Evolutionary conservation across 345 rosid species (phyloP).

Genomic region (Melastoma malabathricum): DNA sequence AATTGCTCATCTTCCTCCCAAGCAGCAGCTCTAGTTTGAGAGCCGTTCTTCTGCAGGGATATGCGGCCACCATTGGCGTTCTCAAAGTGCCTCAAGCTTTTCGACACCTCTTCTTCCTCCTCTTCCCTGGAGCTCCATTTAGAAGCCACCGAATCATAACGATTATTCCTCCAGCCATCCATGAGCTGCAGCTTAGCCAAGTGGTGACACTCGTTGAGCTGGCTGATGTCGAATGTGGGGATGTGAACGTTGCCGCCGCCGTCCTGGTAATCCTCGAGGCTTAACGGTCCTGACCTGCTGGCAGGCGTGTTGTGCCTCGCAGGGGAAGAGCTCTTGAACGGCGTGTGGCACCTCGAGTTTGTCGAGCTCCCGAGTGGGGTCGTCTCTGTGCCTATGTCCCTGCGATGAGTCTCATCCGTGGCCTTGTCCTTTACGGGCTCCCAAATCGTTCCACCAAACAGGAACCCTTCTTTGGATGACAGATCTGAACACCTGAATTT

Average conservation of each 20-base stretch:
- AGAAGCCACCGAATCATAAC: constrained; percentile 39
- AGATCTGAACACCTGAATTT: constrained; percentile 32
- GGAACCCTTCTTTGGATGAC: constrained; percentile 53
- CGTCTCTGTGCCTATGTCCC: constrained; percentile 88
- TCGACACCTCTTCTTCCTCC: constrained; percentile 79
- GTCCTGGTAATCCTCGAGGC: constrained; percentile 16
- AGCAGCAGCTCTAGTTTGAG: constrained; percentile 9
- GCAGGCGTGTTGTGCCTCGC: constrained; percentile 93
- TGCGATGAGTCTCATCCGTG: constrained; percentile 39
- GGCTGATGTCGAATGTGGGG: constrained; percentile 36
- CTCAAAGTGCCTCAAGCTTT: constrained; percentile 47
- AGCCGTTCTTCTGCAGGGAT: too few species aligned
- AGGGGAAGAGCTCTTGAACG: constrained; percentile 57
- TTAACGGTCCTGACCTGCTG: constrained; percentile 70
- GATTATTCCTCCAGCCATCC: too few species aligned
- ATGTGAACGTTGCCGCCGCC: constrained; percentile 11
- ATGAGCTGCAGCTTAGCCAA: constrained; percentile 52
- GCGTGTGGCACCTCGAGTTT: constrained; percentile 74
- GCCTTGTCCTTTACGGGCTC: constrained; percentile 40
- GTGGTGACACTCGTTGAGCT: constrained; percentile 54
- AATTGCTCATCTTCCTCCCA: constrained; percentile 80
- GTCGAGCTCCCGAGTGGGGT: constrained; percentile 76
- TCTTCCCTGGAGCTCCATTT: constrained; percentile 93
- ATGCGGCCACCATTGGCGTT: too few species aligned
- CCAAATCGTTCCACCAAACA: constrained; percentile 37